Base-by-base conservation (phyloP, 805 yeast genomes). In the Nakazawaea ernobii region DNA sequence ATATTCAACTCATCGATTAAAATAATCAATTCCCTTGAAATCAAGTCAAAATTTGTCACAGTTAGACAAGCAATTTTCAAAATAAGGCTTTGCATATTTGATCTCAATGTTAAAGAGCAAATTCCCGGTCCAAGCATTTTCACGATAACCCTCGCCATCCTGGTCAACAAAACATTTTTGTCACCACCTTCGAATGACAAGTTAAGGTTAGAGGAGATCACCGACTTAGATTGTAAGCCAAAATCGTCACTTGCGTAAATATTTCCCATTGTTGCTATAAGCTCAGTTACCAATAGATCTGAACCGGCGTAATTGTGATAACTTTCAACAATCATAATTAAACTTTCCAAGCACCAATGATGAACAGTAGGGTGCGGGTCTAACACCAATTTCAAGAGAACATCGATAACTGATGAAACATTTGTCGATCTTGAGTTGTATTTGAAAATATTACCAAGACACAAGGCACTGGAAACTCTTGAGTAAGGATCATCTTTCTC, bases 291-390 rank as follows among this genome's bases (percentile, higher is more conserved):
- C 11, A 73, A 65, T 6, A 45, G 46, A 10, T 55, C 52, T 8
- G 52, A 52, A 13, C 60, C 47, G 32, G 59, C 65, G 14, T 59
- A 49, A 52, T 63, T 63, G 1, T 61, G 51, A 43, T 82, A 80
- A 32, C 75, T 77, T 35, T 78, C 80, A 29, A 90, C 67, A 10
- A 86, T 61, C 1, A 75, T 65, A 2, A 76, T 63, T 38, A 85
- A 59, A 0, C 94, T 76, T 41, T 75, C 75, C 54, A 90, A 60
- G 0, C 92, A 73, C 73, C 90, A 84, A 46, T 78, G 74, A 59
- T 87, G 91, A 14, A 94, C 90, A 1, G 79, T 67, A 0, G 97
- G 96, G 59, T 91, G 92, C 0, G 96, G 91, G 62, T 92, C 98
- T 17, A 67, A 67, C 4, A 82, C 61, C 28, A 92, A 69, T 13